Percentiles rank a stretch among this genome's conserved stretches.
Conservation (phyloP, 148 eudicot species). For the Mesembryanthemum crystallinum region DNA sequence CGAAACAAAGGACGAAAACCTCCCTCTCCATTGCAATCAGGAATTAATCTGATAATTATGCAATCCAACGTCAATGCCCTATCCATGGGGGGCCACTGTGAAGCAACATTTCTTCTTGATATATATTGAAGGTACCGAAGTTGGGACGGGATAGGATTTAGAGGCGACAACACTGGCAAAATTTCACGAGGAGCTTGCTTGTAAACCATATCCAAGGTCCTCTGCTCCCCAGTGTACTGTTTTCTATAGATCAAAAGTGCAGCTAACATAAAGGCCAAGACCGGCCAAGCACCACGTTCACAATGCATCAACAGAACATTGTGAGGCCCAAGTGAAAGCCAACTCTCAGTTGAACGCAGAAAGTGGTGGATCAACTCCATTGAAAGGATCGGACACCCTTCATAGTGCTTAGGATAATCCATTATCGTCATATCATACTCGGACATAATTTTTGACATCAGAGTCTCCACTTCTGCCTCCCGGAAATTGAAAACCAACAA, state of each 20-base stretch:
- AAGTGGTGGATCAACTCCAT: slow-evolving; percentile 86
- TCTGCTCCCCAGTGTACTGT: slow-evolving; percentile 73
- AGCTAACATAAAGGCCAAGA: slow-evolving; percentile 86
- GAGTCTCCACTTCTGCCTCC: slow-evolving; percentile 41
- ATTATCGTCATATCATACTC: slow-evolving; percentile 75
- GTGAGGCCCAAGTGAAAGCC: slow-evolving; percentile 74
- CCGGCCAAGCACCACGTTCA: slow-evolving; percentile 93
- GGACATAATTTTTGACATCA: slow-evolving; percentile 55
- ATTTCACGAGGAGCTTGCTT: slow-evolving; percentile 89
- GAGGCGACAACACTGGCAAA: slow-evolving; percentile 52
- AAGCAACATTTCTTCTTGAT: slow-evolving; percentile 77
- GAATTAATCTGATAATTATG: slow-evolving; percentile 68
- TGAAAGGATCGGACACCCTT: slow-evolving; percentile 76
- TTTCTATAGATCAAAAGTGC: slow-evolving; percentile 72
- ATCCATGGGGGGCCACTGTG: slow-evolving; percentile 88
- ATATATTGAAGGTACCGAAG: slow-evolving; percentile 83
- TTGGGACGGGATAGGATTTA: slow-evolving; percentile 89
- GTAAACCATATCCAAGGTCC: slow-evolving; percentile 85
- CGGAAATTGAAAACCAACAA: slow-evolving; percentile 76
- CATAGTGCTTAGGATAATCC: slow-evolving; percentile 85
- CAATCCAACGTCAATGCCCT: slow-evolving; percentile 75
- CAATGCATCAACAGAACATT: slow-evolving; percentile 89
- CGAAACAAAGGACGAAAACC: slow-evolving; percentile 80
- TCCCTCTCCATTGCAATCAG: slow-evolving; percentile 58
- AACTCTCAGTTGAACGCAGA: slow-evolving; percentile 80